phyloP scores from a whole-genome alignment of 257 asterid genomes.

The Anisodus acutangulus region DNA sequence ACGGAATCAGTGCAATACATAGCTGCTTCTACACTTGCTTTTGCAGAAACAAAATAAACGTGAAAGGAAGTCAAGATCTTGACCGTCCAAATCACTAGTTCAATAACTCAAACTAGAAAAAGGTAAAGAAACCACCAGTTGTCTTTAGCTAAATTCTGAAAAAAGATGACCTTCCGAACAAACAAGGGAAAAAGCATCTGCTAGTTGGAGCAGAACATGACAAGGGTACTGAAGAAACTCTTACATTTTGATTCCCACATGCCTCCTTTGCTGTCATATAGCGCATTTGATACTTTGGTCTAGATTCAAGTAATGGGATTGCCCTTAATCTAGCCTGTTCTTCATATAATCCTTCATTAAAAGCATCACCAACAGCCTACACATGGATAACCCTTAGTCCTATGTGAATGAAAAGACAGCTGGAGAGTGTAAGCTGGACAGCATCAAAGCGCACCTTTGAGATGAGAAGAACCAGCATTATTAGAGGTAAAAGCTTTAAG shows the following conservation, averaged over 20 bases:
- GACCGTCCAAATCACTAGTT: background rate
- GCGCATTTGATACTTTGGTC: constrained; percentile 97
- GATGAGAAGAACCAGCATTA: constrained; percentile 97
- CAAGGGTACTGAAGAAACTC: constrained; percentile 32
- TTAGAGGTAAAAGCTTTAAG: constrained; percentile 90
- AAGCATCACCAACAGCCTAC: constrained; percentile 99
- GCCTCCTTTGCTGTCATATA: constrained; percentile 92
- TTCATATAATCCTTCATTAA: constrained; percentile 95
- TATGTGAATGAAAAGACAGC: background rate
- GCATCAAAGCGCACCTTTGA: constrained; percentile 65
- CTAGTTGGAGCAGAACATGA: background rate
- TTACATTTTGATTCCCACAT: constrained; percentile 83
- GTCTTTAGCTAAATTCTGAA: background rate
- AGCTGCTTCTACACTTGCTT: background rate
- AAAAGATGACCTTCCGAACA: background rate
- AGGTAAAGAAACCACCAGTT: background rate
- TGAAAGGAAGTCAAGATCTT: background rate
- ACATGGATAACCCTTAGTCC: constrained; percentile 25
- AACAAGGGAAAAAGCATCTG: background rate
- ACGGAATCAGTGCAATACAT: background rate
- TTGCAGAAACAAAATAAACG: background rate
- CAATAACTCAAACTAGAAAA: background rate
- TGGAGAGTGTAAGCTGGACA: background rate
- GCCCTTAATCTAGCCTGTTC: constrained; percentile 93
- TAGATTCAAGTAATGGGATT: constrained; percentile 92